Base-by-base conservation (phyloP, 75 land plant species). In the Adiantum capillusveneris region DNA sequence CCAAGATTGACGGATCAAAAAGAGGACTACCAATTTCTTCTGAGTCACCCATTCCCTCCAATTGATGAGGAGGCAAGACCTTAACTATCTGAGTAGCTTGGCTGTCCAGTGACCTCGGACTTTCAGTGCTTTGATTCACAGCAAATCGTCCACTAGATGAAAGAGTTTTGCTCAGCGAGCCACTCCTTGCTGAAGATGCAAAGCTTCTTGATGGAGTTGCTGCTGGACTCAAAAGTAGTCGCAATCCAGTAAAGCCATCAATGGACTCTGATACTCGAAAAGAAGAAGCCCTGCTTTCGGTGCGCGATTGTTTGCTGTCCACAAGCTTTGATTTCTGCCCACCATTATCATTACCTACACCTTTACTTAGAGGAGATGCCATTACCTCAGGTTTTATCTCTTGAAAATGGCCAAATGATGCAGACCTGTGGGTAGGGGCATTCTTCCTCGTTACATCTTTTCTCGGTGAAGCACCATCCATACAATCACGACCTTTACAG, bases 1-100 rank as follows among this genome's bases (percentile, higher is more conserved):
- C 69, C 57, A 72, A 43, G 29, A 72, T 63, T 2, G 70, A 72
- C 11, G 75, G 64, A 58, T 72, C 75, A 36, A 72, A 54, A 18
- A 58, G 16, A 31, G 62, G 60, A 19, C 60, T 62, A 2, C 67
- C 2, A 25, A 24, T 1, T 25, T 53, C 55, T 53, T 22, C 55
- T 3, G 28, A 26, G 13, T 53, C 55, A 53, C 28, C 55, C 55
- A 24, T 26, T 53, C 6, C 6, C 16, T 53, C 28, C 5, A 53
- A 1, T 14, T 25, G 25, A 5, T n/a, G n/a, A 34, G 37, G 9
- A 21, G 18, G 6, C 14, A 17, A 6, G 3, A 21, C 50, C 28
- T 53, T 53, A 27, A 26, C 6, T 25, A 25, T 25, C 28, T 24
- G 55, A 14, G 17, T 7, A 19, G 28, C 28, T 53, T 24, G 24